Conservation (phyloP, 495 filamentous ascomycete species). For the Astrothelium subdiscretum region DNA sequence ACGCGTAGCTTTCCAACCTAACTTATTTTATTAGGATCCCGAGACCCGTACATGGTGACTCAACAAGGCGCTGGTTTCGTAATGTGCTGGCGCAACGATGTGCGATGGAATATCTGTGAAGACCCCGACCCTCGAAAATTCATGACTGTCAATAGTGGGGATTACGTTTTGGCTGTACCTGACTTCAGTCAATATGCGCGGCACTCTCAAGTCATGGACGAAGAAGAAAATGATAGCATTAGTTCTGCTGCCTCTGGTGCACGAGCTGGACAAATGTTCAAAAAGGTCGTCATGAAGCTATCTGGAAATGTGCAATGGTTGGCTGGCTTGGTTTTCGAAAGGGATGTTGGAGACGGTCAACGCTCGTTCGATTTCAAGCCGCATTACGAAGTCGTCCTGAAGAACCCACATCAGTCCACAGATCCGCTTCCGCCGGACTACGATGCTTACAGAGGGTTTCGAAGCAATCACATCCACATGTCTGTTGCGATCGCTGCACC, state of each 20-base stretch:
- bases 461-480: constrained; percentile 90
- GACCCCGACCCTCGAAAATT: constrained; percentile 81
- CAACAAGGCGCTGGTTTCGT: constrained; percentile 88
- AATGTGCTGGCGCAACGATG: constrained; percentile 94
- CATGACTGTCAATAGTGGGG: constrained; percentile 89
- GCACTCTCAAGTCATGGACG: constrained; percentile 39
- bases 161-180: constrained; percentile 86
- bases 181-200: constrained; percentile 85
- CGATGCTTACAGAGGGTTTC: constrained; percentile 86
- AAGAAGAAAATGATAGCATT: constrained; percentile 34
- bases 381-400: constrained; percentile 84
- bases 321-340: constrained; percentile 84
- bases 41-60: constrained; percentile 89
- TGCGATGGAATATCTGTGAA: constrained; percentile 69
- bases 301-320: constrained; percentile 88
- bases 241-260: constrained; percentile 50
- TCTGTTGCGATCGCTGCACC: constrained; percentile 83
- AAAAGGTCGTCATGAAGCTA: constrained; percentile 97
- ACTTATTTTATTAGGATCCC: constrained; percentile 40
- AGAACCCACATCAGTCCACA: constrained; percentile 61
- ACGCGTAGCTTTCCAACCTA: background rate
- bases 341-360: constrained; percentile 50
- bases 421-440: constrained; percentile 48
- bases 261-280: constrained; percentile 71
- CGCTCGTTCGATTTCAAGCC: constrained; percentile 80